A percentile compares a stretch with the other conserved stretches of the same genome.
phyloP scores from a whole-genome alignment of 2,329 filamentous ascomycete genomes.

The Fusarium sp. region DNA sequence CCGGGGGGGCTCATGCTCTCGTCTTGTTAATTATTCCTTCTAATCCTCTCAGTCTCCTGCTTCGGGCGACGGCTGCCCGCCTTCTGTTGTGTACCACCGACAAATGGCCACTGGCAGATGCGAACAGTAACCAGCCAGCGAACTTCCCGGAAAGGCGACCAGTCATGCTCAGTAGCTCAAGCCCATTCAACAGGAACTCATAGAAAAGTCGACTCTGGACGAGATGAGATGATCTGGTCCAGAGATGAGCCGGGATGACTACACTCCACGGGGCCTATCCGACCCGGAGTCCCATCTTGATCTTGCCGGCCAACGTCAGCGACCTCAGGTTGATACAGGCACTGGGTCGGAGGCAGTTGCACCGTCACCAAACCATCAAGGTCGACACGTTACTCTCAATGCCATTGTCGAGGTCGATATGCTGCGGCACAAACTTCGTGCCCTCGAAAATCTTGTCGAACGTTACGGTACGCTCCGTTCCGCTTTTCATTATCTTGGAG shows the following conservation, averaged over 20 bases:
- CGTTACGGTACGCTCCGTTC: slow-evolving; percentile 56
- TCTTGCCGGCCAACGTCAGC: slow-evolving; percentile 47
- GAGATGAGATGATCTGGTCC: slow-evolving; percentile 45
- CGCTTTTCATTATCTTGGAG: slow-evolving; percentile 15
- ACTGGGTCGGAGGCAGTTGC: slow-evolving; percentile 61
- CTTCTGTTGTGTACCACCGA: slow-evolving; percentile 38
- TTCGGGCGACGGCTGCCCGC: slow-evolving; percentile 35
- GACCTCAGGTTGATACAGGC: slow-evolving; percentile 62
- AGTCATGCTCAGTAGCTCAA: slow-evolving; percentile 41
- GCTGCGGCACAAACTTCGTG: slow-evolving; percentile 64
- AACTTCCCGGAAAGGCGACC: slow-evolving; percentile 28
- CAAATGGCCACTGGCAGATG: slow-evolving; percentile 38
- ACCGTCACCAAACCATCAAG: slow-evolving; percentile 59
- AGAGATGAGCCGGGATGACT: slow-evolving; percentile 46
- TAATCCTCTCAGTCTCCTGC: slow-evolving; percentile 27
- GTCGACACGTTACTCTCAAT: slow-evolving; percentile 58
- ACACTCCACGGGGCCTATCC: slow-evolving; percentile 45
- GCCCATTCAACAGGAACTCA: slow-evolving; percentile 37
- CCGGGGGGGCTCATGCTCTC: slow-evolving; percentile 31
- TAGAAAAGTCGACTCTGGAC: slow-evolving; percentile 40
- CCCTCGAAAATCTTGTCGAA: slow-evolving; percentile 59
- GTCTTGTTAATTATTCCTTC: slow-evolving; percentile 29
- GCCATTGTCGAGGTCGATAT: slow-evolving; percentile 62
- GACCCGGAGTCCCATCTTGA: slow-evolving; percentile 47
- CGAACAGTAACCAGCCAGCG: slow-evolving; percentile 35